phyloP scores from a whole-genome alignment of 805 yeast genomes.

The Starmerella stigmatis region DNA sequence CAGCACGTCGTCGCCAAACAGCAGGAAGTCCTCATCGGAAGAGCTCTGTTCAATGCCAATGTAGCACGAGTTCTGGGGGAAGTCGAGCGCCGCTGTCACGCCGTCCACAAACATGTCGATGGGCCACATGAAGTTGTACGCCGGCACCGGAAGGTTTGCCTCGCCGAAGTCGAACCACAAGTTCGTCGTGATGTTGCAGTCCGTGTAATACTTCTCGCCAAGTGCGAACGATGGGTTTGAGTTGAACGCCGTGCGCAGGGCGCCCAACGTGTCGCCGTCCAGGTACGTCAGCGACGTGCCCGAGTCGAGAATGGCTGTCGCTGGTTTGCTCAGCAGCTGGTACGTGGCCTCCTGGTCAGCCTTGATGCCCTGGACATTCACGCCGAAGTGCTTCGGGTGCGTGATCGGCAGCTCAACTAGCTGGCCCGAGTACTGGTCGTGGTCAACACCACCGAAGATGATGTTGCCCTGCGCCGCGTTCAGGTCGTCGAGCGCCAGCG shows the following conservation, averaged over 20 bases:
- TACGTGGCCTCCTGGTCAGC: constrained; percentile 25
- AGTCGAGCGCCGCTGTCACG: constrained; percentile 26
- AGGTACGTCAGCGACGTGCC: constrained; percentile 47
- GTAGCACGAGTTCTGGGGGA: constrained; percentile 33
- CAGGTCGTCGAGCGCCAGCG: constrained; percentile 46
- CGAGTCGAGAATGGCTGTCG: constrained; percentile 41
- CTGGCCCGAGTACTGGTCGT: constrained; percentile 38
- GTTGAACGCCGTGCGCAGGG: constrained; percentile 32
- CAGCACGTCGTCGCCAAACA: constrained; percentile 55
- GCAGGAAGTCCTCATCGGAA: constrained; percentile 30
- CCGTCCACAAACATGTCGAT: constrained; percentile 28
- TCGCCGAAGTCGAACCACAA: constrained; percentile 29
- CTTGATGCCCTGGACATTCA: constrained; percentile 25
- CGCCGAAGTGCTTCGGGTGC: constrained; percentile 32
- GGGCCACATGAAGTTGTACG: constrained; percentile 32
- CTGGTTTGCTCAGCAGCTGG: constrained; percentile 24
- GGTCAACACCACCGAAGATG: constrained; percentile 49
- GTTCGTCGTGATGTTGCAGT: constrained; percentile 30
- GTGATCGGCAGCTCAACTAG: constrained; percentile 32
- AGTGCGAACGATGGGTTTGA: constrained; percentile 32
- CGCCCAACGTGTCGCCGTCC: constrained; percentile 31
- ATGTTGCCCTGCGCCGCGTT: constrained; percentile 39
- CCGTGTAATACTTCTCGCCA: constrained; percentile 31
- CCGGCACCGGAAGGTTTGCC: constrained; percentile 26
- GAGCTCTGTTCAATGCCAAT: constrained; percentile 29